Percentiles rank a stretch among this genome's conserved stretches.
Evolutionary conservation across 129 eudicot species (phyloP).

Genomic region (Ambrosia artemisiifolia): DNA sequence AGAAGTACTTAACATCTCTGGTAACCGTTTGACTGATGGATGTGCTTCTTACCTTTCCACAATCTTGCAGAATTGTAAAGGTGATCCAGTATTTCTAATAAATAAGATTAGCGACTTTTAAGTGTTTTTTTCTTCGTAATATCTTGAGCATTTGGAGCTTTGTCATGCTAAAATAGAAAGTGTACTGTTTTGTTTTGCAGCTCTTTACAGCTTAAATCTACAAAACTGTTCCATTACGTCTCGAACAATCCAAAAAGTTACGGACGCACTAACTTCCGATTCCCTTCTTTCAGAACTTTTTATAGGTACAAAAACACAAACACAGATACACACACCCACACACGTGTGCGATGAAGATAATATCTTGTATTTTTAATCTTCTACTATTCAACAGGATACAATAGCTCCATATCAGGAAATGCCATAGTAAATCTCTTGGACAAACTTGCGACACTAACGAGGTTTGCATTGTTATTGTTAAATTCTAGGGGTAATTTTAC

Average conservation of each 20-base stretch:
- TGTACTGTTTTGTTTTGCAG: conserved; percentile 42
- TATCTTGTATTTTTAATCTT: conserved; percentile 4
- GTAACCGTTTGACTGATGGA: conserved; percentile 85
- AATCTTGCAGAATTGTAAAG: conserved; percentile 78
- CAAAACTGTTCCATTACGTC: conserved; percentile 77
- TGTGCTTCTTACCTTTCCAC: conserved; percentile 80
- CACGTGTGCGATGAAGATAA: not conserved
- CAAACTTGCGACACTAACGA: conserved; percentile 67
- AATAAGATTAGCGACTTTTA: not conserved
- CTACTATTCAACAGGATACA: conserved; percentile 60
- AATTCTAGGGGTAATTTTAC: not conserved
- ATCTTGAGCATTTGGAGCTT: not conserved
- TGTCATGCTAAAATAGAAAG: not conserved
- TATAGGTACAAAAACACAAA: conserved; percentile 64
- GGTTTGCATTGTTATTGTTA: conserved; percentile 34
- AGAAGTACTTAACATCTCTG: conserved; percentile 91
- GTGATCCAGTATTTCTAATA: conserved; percentile 25
- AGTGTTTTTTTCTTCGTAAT: not conserved
- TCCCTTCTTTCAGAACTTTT: conserved; percentile 67
- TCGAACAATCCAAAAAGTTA: conserved; percentile 78
- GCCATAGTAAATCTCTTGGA: conserved; percentile 49
- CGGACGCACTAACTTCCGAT: conserved; percentile 60
- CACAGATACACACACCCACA: not conserved
- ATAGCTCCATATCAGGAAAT: conserved; percentile 65
- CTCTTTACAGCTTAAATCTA: conserved; percentile 78